Evolutionary conservation across 371 early-diverging fungal genomes (phyloP), one percentile per base, ranked within the genome.

Genomic region (Quaeritorhiza haematococci): DNA sequence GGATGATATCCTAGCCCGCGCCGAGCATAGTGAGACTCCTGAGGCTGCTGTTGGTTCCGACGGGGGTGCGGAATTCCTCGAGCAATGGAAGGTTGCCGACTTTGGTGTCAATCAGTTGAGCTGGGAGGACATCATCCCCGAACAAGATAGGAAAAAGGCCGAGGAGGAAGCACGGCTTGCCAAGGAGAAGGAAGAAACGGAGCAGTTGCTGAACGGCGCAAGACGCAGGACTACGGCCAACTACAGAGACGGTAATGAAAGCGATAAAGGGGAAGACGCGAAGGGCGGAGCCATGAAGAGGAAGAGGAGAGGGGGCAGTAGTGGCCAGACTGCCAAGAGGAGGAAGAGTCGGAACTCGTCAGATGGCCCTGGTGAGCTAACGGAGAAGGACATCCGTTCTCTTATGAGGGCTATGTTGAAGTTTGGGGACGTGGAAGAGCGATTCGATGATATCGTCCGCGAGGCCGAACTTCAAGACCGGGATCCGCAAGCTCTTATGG

Each of bases 111-210:
- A 79, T 33, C 85, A 87, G 53, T 68, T 93, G 61, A 79, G 78
- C 17, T 98, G 98, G 97, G 94, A 95, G 15, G 94, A 95, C 3
- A 92, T 98, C 56, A 93, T 98, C 54, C 98, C 98, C 17, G 84
- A 86, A 53, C 80, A 82, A 2, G 93, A 93, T 56, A 83, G 92
- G 24, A 75, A 76, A 33, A 69, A 76, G 24, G 63, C 76, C 3
- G 88, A 85, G 56, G 83, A 84, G 21, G 88, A 87, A 54, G n/a
- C n/a, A n/a, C n/a, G n/a, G n/a, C n/a, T n/a, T n/a, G 84, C 82
- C 32, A 54, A 72, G 32, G 72, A 66, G 43, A 63, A 68, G 49
- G 62, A 74, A 49, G 61, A 63, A 57, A 58, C 61, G 42, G 61
- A 56, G 49, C 49, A 62, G 62, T 57, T 24, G 33, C 35, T 35